Evolutionary conservation across 805 yeast genomes (phyloP), one percentile per base, ranked within the genome.

Genomic region (Spathaspora passalidarum): DNA sequence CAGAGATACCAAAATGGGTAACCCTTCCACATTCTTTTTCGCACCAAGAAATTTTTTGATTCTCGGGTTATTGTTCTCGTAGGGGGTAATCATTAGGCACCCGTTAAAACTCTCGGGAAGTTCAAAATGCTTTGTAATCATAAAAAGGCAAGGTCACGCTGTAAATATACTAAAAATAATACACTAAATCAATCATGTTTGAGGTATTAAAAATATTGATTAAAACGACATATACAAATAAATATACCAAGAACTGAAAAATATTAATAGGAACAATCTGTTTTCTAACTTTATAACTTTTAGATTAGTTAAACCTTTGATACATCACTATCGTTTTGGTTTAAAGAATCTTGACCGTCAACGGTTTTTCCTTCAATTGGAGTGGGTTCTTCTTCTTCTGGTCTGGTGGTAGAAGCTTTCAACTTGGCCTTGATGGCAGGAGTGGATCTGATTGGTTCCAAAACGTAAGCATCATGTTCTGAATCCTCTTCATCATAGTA

Each of bases 381-480:
- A 29, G 34, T 29, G 13, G 34, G 34, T 29, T 29, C 34, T 18
- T 37, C 45, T 19, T 45, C 49, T 40, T 55, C 52, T 19, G 55
- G 49, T 29, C 53, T 46, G 29, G 54, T 38, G 17, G 63, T 56
- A 5, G 62, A 53, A 43, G 56, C 55, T 52, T 63, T 61, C 50
- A 68, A 56, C 49, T 57, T 58, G 32, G 62, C 40, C 38, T 36
- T 36, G 38, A 36, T 18, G 13, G 38, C 38, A 36, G 23, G 7
- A 16, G 69, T 68, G 2, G 89, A 82, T 73, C 92, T 81, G 49
- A 84, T 75, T 52, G 95, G 94, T 71, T 86, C 90, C 54, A 90
- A 82, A 47, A 86, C 81, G 68, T 76, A 86, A 8, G 76, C 68
- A 18, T 56, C 53, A n/a, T 56, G 59, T 18, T 63, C 68, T 54